Evolutionary conservation across 208 protist species (phyloP), one percentile per base, ranked within the genome.

Genomic region (Angomonas deanei): DNA sequence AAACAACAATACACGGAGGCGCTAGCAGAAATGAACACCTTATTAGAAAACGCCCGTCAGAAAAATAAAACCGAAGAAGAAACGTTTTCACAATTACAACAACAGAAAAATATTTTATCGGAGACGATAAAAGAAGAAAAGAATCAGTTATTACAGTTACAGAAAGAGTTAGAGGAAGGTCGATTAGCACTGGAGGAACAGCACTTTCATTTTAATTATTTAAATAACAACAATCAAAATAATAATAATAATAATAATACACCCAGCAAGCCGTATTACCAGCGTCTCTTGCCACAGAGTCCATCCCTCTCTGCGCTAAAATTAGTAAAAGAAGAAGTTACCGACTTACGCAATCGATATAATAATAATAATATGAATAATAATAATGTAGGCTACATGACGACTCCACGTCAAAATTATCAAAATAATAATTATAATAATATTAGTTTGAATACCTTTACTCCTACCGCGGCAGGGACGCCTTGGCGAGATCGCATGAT

Each of bases 401-500:
- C 36, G 36, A n/a, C 15, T 42, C 11, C 36, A 8, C 8, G 15
- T 42, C 36, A 8, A 42, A 42, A 42, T 42, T n/a, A 15, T 42
- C 36, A 42, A 42, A 42, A 42, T 15, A n/a, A 8, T 42, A 42
- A 42, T 42, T 8, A 42, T 42, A 42, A 15, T 42, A 42, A 15
- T 42, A 42, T 8, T 42, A 42, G 15, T 15, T 42, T 42, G 36
- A 42, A 42, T 15, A 42, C 36, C 36, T 42, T 42, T 10, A 33
- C 36, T n/a, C 36, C 52, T 4, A n/a, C 31, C 52, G 27, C 27
- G 26, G 52, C 13, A 4, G 52, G 52, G 26, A 58, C 67, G 24
- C 66, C 67, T 38, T 92, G 78, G 85, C 77, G 66, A 21, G 64
- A 75, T 3, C 66, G 71, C 48, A 86, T 88, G 76, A 23, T 48